Conservation (phyloP, 2,329 filamentous ascomycete genomes). For the Kalaharituber pfeilii region DNA sequence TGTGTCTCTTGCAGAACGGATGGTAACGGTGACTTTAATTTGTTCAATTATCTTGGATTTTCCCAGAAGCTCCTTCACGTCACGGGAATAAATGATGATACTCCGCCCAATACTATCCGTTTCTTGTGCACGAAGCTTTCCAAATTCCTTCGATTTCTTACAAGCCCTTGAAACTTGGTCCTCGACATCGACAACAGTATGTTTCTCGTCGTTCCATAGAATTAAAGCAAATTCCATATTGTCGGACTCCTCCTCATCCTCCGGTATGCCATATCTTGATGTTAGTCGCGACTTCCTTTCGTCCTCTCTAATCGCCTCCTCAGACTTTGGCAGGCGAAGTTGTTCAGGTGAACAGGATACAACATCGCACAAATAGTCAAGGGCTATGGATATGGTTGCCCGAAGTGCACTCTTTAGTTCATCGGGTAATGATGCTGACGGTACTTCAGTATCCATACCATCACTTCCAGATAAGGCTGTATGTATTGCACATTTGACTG, state of each 20-base stretch:
- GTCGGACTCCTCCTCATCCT: slow-evolving; percentile 34
- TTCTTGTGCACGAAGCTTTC: slow-evolving; percentile 61
- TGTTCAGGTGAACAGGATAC: slow-evolving; percentile 97
- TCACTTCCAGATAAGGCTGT: slow-evolving; percentile 41
- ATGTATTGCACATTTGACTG: slow-evolving; percentile 86
- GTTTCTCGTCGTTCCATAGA: slow-evolving; percentile 97
- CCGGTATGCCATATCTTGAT: slow-evolving; percentile 55
- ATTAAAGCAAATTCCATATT: slow-evolving; percentile 49
- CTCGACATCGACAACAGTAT: slow-evolving; percentile 78
- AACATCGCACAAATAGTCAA: slow-evolving; percentile 95
- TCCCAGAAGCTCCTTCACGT: slow-evolving; percentile 53
- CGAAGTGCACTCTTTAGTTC: slow-evolving; percentile 62
- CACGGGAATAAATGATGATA: slow-evolving; percentile 57
- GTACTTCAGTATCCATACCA: slow-evolving; percentile 42
- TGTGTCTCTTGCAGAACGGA: slow-evolving; percentile 80
- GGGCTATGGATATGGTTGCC: slow-evolving; percentile 65
- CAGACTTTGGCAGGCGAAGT: slow-evolving; percentile 66
- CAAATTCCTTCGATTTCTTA: slow-evolving; percentile 50
- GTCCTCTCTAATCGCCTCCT: slow-evolving; percentile 62
- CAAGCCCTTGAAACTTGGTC: slow-evolving; percentile 85
- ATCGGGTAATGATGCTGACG: slow-evolving; percentile 43
- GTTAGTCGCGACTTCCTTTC: slow-evolving; percentile 62
- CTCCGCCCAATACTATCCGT: slow-evolving; percentile 78
- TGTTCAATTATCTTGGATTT: slow-evolving; percentile 82
- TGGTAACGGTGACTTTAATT: slow-evolving; percentile 89